These are phyloP conservation scores for Ogataea nonfermentans DNA, from an alignment of 805 yeast genomes.

Conservation along the genomic window DNA sequence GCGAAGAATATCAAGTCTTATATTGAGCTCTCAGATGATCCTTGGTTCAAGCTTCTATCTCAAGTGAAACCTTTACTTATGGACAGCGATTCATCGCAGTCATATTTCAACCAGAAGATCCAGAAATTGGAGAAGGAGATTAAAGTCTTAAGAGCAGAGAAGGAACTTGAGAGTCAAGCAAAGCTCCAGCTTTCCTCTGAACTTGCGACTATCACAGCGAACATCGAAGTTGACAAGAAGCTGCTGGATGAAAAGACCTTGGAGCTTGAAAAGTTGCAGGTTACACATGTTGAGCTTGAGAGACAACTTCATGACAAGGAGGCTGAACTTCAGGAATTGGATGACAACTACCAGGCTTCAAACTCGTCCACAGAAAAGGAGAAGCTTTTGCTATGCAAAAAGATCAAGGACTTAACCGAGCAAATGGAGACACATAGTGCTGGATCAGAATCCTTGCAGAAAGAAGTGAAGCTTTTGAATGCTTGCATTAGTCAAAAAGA, in stretches of 20 bases:
- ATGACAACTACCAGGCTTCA: constrained; percentile 10
- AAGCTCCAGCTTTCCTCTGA: constrained; percentile 41
- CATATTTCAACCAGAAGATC: constrained; percentile 55
- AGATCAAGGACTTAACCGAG: constrained; percentile 22
- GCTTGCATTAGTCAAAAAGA: constrained; percentile 34
- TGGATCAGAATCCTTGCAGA: constrained; percentile 17
- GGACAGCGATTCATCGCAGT: constrained; percentile 31
- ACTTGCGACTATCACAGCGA: constrained; percentile 36
- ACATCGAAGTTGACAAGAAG: constrained; percentile 30
- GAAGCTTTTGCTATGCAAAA: constrained; percentile 16
- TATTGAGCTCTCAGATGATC: constrained; percentile 48
- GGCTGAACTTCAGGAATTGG: constrained; percentile 8
- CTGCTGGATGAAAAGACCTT: constrained; percentile 28
- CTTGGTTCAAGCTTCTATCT: constrained; percentile 77
- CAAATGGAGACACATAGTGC: constrained; percentile 13
- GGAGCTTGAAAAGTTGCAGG: constrained; percentile 22
- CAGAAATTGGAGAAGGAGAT: constrained; percentile 58
- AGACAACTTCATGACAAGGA: constrained; percentile 13
- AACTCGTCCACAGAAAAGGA: constrained; percentile 13
- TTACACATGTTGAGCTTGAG: constrained; percentile 13
- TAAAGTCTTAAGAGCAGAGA: constrained; percentile 42
- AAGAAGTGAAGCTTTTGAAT: constrained; percentile 34
- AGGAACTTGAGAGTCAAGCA: constrained; percentile 31
- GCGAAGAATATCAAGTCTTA: constrained; percentile 58
- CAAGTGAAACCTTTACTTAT: constrained; percentile 70